phyloP scores from a whole-genome alignment of 345 rosid species.

The Melaleuca quinquenervia region DNA sequence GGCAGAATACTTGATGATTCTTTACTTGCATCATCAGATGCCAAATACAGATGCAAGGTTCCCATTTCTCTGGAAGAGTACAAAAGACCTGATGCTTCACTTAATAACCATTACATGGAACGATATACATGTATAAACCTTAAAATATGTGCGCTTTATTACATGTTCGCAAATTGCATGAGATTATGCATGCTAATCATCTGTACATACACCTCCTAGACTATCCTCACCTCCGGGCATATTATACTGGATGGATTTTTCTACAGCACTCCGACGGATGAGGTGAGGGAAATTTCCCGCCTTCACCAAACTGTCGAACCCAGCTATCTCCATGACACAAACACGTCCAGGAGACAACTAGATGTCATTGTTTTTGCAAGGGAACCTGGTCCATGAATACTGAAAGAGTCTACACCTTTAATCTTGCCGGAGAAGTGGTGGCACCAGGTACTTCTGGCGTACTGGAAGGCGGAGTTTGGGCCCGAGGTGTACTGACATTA shows the following conservation, averaged over 20 bases:
- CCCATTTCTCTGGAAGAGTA: neutral
- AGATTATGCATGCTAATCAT: neutral
- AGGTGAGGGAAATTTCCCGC: neutral
- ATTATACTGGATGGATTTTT: neutral
- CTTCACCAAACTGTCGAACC: neutral
- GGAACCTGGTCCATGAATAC: neutral
- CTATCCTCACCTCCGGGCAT: neutral
- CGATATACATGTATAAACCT: constrained; percentile 16
- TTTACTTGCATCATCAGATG: neutral
- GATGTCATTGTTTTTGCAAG: neutral
- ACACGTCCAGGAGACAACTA: neutral
- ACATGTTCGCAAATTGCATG: neutral
- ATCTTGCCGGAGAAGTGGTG: constrained; percentile 18
- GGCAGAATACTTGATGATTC: neutral
- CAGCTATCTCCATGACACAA: neutral
- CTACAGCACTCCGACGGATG: neutral
- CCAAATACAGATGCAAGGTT: neutral
- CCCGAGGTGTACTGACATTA: constrained; percentile 25
- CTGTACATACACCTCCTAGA: neutral
- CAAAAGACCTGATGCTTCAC: neutral
- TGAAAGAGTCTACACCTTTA: neutral
- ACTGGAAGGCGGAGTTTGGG: constrained; percentile 51
- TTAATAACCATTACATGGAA: neutral
- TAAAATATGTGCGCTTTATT: constrained; percentile 5
- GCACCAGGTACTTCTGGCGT: constrained; percentile 24